A percentile compares a stretch with the other conserved stretches of the same genome.
phyloP scores from a whole-genome alignment of 371 early-diverging fungal genomes.

The Mucor velutinosus region DNA sequence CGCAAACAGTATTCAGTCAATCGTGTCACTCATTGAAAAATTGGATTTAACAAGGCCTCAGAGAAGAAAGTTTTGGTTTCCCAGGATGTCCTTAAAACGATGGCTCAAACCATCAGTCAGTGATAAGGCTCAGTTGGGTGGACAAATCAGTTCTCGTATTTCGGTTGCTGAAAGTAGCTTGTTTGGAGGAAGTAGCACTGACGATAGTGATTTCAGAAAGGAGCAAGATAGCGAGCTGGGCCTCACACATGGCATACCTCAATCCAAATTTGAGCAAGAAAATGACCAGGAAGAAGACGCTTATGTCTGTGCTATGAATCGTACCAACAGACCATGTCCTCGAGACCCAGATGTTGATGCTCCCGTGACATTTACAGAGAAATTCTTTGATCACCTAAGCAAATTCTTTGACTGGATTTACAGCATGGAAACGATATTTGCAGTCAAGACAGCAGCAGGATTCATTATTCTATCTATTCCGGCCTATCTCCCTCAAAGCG shows the following conservation, averaged over 20 bases:
- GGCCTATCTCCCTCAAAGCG: slow-evolving; percentile 28
- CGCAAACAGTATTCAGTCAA: slow-evolving; percentile 12
- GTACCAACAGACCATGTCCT: slow-evolving; percentile 1
- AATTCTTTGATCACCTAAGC: slow-evolving; percentile 19
- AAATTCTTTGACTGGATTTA: slow-evolving; percentile 25
- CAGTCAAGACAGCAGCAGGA: slow-evolving; percentile 37
- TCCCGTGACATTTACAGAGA: slow-evolving; percentile 25
- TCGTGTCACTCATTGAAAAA: slow-evolving; percentile 13
- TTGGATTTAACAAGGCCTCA: slow-evolving; percentile 12
- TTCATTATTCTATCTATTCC: slow-evolving; percentile 36
- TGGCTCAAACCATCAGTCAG: slow-evolving; percentile 21
- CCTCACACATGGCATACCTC: neutral
- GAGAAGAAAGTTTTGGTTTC: slow-evolving; percentile 23
- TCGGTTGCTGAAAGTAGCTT: slow-evolving; percentile 1
- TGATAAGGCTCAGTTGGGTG: slow-evolving; percentile 22
- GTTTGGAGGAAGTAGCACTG: neutral
- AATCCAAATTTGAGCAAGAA: neutral
- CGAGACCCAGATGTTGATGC: slow-evolving; percentile 46
- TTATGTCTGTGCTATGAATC: neutral
- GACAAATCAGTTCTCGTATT: neutral
- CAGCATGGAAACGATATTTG: slow-evolving; percentile 30
- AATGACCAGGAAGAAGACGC: neutral
- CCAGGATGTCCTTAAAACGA: slow-evolving; percentile 16
- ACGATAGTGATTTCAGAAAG: neutral
- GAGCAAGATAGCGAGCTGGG: slow-evolving; percentile 6